phyloP scores from a whole-genome alignment of 2,329 filamentous ascomycete genomes.

The Colletotrichum acutatum region DNA sequence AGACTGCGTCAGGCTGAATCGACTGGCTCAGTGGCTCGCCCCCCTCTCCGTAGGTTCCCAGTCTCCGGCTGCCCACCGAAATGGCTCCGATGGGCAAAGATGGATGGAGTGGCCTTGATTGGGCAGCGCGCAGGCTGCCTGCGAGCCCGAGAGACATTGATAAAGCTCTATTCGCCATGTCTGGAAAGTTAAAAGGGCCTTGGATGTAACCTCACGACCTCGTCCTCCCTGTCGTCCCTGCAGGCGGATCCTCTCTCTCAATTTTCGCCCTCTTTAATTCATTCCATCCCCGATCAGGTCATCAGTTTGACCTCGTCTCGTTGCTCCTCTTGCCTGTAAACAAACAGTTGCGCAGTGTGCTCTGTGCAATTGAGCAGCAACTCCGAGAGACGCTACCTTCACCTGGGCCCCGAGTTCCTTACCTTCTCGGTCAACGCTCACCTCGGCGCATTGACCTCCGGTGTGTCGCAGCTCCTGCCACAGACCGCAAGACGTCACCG shows the following conservation, averaged over 20 bases:
- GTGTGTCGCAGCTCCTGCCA: background rate
- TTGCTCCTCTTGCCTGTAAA: background rate
- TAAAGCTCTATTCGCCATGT: background rate
- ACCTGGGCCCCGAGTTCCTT: background rate
- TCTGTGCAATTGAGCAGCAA: background rate
- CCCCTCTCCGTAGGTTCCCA: background rate
- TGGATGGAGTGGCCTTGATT: constrained; percentile 12
- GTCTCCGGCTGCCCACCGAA: constrained; percentile 3
- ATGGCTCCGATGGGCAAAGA: constrained; percentile 24
- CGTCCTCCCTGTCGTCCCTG: background rate
- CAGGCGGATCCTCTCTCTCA: background rate
- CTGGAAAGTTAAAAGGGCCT: constrained; percentile 17
- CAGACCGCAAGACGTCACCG: background rate
- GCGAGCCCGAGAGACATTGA: background rate
- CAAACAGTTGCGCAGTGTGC: background rate
- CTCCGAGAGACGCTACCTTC: background rate
- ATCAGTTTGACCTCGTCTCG: background rate
- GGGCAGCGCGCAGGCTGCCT: background rate
- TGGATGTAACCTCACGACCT: constrained; percentile 27
- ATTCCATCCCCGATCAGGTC: background rate
- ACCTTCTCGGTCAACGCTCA: background rate
- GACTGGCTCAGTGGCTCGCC: background rate
- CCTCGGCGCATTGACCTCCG: constrained; percentile 4
- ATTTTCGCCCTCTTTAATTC: background rate
- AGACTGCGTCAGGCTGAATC: background rate